Evolutionary conservation across 192 early-diverging fungal species (phyloP).

Genomic region (Geosiphon pyriformis): DNA sequence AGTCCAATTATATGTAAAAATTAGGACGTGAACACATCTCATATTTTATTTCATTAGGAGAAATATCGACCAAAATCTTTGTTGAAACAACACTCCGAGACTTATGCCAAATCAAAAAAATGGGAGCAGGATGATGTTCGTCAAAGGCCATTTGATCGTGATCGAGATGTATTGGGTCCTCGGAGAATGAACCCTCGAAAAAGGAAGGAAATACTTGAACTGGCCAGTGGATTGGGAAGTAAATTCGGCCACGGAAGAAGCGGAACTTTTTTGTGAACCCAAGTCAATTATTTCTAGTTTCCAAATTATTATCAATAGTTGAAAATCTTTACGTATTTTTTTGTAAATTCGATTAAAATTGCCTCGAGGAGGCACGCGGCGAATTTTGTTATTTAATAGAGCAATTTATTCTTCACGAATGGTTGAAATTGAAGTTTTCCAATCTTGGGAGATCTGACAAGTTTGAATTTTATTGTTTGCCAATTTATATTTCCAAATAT

Average conservation of each 20-base stretch:
- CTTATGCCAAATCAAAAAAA: conserved; percentile 37
- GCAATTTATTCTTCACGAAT: too few relatives aligned
- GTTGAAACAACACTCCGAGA: conserved; percentile 37
- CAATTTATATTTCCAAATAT: too few relatives aligned
- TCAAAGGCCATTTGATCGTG: conserved; percentile 51
- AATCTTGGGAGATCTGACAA: too few relatives aligned
- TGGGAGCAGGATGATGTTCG: conserved; percentile 46
- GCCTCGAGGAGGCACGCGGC: too few relatives aligned
- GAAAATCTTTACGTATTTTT: too few relatives aligned
- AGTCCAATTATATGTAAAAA: neutral
- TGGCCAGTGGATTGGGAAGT: conserved; percentile 37
- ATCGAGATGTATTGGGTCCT: conserved; percentile 47
- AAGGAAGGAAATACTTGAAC: conserved; percentile 40
- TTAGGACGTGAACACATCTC: neutral
- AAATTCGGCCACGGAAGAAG: conserved; percentile 49
- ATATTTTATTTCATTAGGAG: conserved; percentile 28
- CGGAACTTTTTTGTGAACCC: conserved; percentile 39
- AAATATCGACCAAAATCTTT: conserved; percentile 38
- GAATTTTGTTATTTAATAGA: too few relatives aligned
- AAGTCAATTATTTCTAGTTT: too few relatives aligned
- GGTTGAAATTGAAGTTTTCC: too few relatives aligned
- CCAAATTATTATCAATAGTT: too few relatives aligned
- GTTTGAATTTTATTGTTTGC: too few relatives aligned
- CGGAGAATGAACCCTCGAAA: conserved; percentile 43
- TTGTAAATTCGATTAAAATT: too few relatives aligned